These are phyloP conservation scores for Phytophthora agathidicida DNA, from an alignment of 352 stramenopile genomes.

Conservation along the genomic window DNA sequence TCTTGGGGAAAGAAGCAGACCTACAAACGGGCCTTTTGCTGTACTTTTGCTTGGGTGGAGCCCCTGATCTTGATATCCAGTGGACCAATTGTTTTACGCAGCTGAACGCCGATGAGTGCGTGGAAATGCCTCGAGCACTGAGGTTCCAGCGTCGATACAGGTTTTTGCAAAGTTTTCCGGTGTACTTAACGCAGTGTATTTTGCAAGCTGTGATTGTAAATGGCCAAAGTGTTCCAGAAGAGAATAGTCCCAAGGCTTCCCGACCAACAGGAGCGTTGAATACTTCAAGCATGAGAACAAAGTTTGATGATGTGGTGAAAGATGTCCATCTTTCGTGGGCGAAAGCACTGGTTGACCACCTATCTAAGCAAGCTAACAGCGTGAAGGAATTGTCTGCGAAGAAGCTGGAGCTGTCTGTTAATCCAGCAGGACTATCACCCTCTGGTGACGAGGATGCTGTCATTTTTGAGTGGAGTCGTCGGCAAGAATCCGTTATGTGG, in stretches of 20 bases:
- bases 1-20: conserved; percentile 44
- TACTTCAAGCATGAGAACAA: conserved; percentile 9
- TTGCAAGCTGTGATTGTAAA: conserved; percentile 52
- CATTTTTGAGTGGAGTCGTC: conserved; percentile 34
- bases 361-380: conserved; percentile 20
- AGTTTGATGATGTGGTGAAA: conserved; percentile 37
- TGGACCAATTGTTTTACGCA: conserved; percentile 50
- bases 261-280: conserved; percentile 14
- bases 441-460: conserved; percentile 25
- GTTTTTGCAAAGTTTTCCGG: conserved; percentile 43
- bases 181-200: conserved; percentile 59
- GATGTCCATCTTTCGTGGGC: conserved; percentile 41
- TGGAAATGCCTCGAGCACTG: conserved; percentile 42
- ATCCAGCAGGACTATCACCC: conserved; percentile 28
- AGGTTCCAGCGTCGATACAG: conserved; percentile 46
- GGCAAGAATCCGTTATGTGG: conserved; percentile 39
- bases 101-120: conserved; percentile 45
- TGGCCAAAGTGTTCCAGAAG: conserved; percentile 18
- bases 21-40: conserved; percentile 55
- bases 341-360: conserved; percentile 19
- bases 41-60: conserved; percentile 67
- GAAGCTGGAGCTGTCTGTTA: conserved; percentile 27
- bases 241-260: not conserved
- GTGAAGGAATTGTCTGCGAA: conserved; percentile 5
- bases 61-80: conserved; percentile 48